Conservation (phyloP, 2,329 filamentous ascomycete genomes). For the Apiospora arundinis region DNA sequence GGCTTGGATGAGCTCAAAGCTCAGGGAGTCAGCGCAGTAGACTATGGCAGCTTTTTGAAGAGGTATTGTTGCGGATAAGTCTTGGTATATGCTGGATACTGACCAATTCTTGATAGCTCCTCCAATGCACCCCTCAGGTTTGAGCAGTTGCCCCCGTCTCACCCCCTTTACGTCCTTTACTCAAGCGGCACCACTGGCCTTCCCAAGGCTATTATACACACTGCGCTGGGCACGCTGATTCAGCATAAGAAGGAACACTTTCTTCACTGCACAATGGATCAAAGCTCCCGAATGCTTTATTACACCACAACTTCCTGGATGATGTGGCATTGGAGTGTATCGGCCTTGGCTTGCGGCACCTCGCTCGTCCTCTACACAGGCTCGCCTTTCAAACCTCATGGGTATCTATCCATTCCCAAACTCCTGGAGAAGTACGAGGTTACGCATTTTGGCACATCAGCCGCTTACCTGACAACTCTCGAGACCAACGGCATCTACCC, state of each 20-base stretch:
- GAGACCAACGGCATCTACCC: conserved; percentile 78
- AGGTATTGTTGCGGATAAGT: conserved; percentile 32
- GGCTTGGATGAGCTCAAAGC: conserved; percentile 49
- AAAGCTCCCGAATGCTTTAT: conserved; percentile 81
- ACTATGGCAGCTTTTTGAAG: conserved; percentile 53
- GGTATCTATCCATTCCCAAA: conserved; percentile 80
- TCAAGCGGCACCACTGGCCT: conserved; percentile 86
- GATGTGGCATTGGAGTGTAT: conserved; percentile 99
- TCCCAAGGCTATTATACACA: conserved; percentile 95
- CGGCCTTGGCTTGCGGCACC: conserved; percentile 80
- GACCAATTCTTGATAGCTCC: conserved; percentile 35
- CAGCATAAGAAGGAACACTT: conserved; percentile 98
- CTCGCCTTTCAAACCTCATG: conserved; percentile 82
- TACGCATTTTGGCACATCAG: conserved; percentile 93
- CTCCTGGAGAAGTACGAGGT: conserved; percentile 82
- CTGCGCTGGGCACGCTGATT: conserved; percentile 84
- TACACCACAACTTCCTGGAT: conserved; percentile 98
- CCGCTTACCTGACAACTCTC: conserved; percentile 89
- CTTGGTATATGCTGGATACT: not conserved
- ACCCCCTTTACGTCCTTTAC: conserved; percentile 93
- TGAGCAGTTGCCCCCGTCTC: conserved; percentile 79
- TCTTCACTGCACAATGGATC: conserved; percentile 81
- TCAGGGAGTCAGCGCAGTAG: conserved; percentile 48
- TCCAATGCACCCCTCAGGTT: conserved; percentile 64
- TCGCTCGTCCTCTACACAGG: conserved; percentile 91